Base-by-base conservation (phyloP, 2,329 filamentous ascomycete genomes). In the Trichoderma citrinoviride region DNA sequence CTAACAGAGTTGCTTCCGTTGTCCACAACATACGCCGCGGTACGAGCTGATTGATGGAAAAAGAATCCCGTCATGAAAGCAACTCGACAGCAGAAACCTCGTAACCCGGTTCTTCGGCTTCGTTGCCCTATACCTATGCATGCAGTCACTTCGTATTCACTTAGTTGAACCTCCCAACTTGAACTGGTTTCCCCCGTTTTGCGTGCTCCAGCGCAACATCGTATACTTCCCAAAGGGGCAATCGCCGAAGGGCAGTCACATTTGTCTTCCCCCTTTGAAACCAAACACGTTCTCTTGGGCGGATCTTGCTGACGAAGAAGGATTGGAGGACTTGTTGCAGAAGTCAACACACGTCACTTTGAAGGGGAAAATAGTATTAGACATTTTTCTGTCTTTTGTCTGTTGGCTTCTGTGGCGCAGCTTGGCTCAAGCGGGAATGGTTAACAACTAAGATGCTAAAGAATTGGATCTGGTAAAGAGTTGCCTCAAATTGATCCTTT, bases 391-490 rank as follows among this genome's bases (percentile, higher is more conserved):
- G 47, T 6, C 7, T 7, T 29, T 50, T 23, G 29, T 29, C 37
- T 56, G 19, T 41, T 37, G 40, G 23, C 7, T 33, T 29, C 29
- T 33, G 49, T n/a, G 29, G 49, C 23, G 19, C 25, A 12, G 40
- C 57, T 61, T 61, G 21, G 15, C 57, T 50, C 29, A 50, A 61
- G 46, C 8, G 10, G 57, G 57, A 29, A 61, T 50, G 44, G 57
- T n/a, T 37, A 3, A 3, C 25, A 27, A 27, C 3, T 7, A 37
- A 5, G 12, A 37, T 37, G 33, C 12, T 37, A 3, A 40, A 7
- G 19, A 17, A 17, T 23, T 19, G 17, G 19, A 25, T 15, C 19
- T 19, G 19, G 21, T 54, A 15, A 14, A 15, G 33, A 19, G 41
- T 5, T 46, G 37, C 10, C n/a, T n/a, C n/a, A n/a, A n/a, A n/a